Evolutionary conservation across 257 asterid species (phyloP), one percentile per base, ranked within the genome.

Genomic region (Ajuga chamaepitys): DNA sequence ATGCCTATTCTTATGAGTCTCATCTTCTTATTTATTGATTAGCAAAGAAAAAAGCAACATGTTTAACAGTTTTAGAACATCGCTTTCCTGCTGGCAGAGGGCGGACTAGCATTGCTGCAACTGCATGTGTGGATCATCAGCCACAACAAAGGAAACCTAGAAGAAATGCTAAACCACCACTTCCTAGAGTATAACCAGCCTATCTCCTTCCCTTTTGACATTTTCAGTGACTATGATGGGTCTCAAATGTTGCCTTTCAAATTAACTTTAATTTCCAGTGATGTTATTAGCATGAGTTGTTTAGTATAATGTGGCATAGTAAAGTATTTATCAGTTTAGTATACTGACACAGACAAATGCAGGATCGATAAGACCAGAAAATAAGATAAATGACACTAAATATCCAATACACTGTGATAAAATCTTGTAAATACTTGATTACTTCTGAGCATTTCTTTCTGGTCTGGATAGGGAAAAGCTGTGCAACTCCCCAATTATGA

Each of bases 61-160:
- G 20, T 22, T 58, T 63, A 26, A 74, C 55, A 55, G 42, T 20
- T 70, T 66, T 13, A 47, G 22, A 30, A 34, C 35, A 26, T 61
- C 41, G 32, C 13, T 30, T 67, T 65, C 66, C 55, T 47, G 47
- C 59, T 74, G 74, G 70, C 82, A 94, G 99, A 81, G 99, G 99
- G 77, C 81, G 99, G 75, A 87, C 92, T 17, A 94, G 99, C 68
- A 80, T 94, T 70, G 94, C 96, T 44, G 96, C 84, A 13, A 61
- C 80, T 16, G 83, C 77, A 59, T 83, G 73, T 51, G 75, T 72
- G 18, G 86, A 81, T 60, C 71, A 65, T 32, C 88, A 80, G 62
- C 86, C 92, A 64, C 82, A 76, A 45, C 81, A 66, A 67, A 69
- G 80, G 79, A 86, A 87, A 76, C 76, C 81, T 52, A 74, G 75